These are phyloP conservation scores for Venturia asperata DNA, from an alignment of 2,329 filamentous ascomycete genomes.

Conservation along the genomic window DNA sequence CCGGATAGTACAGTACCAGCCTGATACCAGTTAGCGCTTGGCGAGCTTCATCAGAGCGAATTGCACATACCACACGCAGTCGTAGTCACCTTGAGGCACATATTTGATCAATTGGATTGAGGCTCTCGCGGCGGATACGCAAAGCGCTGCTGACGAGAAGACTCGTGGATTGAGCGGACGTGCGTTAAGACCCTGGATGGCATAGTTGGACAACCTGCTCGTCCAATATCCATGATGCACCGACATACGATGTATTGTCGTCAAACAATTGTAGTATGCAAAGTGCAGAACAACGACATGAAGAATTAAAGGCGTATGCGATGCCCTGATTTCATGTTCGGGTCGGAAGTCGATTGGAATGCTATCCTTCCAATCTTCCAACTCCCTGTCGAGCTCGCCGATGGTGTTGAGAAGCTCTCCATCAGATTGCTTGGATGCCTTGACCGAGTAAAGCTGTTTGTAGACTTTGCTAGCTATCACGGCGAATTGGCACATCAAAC, in stretches of 20 bases:
- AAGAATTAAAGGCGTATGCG: constrained; percentile 85
- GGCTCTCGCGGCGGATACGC: constrained; percentile 84
- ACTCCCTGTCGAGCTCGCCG: constrained; percentile 71
- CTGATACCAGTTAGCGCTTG: constrained; percentile 35
- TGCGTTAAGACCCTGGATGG: constrained; percentile 87
- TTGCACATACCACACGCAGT: constrained; percentile 76
- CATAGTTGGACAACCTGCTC: constrained; percentile 86
- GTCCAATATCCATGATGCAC: constrained; percentile 99
- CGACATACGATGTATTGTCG: constrained; percentile 97
- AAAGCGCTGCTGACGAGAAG: constrained; percentile 87
- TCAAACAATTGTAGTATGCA: constrained; percentile 94
- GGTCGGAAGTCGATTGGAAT: constrained; percentile 96
- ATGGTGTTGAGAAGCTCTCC: constrained; percentile 93
- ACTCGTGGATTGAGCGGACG: constrained; percentile 86
- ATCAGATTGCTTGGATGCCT: constrained; percentile 83
- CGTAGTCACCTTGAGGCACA: constrained; percentile 88
- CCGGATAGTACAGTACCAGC: constrained; percentile 94
- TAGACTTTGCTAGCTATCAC: constrained; percentile 92
- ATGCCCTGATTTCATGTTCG: constrained; percentile 90
- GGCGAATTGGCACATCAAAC: constrained; percentile 84
- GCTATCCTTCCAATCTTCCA: constrained; percentile 93
- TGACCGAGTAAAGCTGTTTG: constrained; percentile 85
- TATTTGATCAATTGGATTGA: constrained; percentile 94
- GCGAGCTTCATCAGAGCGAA: neutral
- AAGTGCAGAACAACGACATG: constrained; percentile 94